Percentiles rank a stretch among this genome's conserved stretches.
phyloP scores from a whole-genome alignment of 345 rosid species.

The Salix udensis region DNA sequence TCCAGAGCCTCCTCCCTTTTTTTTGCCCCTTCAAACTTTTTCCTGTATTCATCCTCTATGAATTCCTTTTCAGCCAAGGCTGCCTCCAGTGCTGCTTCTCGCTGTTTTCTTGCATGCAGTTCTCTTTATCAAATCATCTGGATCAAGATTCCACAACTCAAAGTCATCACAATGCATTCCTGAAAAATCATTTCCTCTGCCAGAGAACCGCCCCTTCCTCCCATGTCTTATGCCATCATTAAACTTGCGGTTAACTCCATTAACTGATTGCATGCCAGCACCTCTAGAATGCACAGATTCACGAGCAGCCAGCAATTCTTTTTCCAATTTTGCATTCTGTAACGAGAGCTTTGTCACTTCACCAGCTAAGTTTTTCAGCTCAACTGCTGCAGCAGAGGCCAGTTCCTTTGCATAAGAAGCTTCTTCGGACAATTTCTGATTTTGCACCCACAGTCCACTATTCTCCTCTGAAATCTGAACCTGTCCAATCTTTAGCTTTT shows the following conservation, averaged over 20 bases:
- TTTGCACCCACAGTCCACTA: slow-evolving; percentile 79
- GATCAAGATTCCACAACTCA: slow-evolving; percentile 76
- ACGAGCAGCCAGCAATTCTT: slow-evolving; percentile 67
- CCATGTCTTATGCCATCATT: slow-evolving; percentile 57
- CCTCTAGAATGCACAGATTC: slow-evolving; percentile 66
- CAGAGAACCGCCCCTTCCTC: slow-evolving; percentile 72
- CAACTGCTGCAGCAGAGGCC: slow-evolving; percentile 99
- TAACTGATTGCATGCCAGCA: slow-evolving; percentile 33
- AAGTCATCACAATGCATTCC: slow-evolving; percentile 58
- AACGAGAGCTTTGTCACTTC: slow-evolving; percentile 88
- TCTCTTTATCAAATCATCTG: slow-evolving; percentile 78
- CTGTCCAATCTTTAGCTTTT: slow-evolving; percentile 72
- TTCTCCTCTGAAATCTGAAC: slow-evolving; percentile 86
- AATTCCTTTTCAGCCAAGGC: slow-evolving; percentile 80
- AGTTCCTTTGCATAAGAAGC: slow-evolving; percentile 94
- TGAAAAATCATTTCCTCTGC: slow-evolving; percentile 53
- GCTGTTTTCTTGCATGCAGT: slow-evolving; percentile 82
- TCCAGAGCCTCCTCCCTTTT: slow-evolving; percentile 87
- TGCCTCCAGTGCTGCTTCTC: slow-evolving; percentile 83
- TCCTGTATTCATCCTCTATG: slow-evolving; percentile 77
- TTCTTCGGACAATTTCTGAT: slow-evolving; percentile 90
- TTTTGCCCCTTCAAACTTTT: slow-evolving; percentile 80
- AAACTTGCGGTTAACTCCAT: slow-evolving; percentile 66
- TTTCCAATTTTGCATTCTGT: slow-evolving; percentile 77
- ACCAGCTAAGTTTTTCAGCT: slow-evolving; percentile 86